Evolutionary conservation across 176 grass and related monocot species (phyloP).

Genomic region (Bothriochloa decipiens): DNA sequence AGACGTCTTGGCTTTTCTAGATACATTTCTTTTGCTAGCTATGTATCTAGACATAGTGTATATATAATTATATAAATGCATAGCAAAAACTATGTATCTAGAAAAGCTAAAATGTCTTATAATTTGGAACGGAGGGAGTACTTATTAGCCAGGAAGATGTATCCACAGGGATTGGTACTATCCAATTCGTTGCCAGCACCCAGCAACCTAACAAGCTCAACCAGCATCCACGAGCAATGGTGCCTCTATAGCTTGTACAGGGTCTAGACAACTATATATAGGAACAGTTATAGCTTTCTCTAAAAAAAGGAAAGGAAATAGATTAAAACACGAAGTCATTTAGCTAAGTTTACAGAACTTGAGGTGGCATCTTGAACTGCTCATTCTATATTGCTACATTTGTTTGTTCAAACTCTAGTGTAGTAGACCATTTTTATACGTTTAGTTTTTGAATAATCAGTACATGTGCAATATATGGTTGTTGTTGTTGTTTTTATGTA

Average conservation of each 20-base stretch:
- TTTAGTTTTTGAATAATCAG: background rate
- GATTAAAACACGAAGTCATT: background rate
- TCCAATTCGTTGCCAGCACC: background rate
- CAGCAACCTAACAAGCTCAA: background rate
- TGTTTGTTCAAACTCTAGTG: background rate
- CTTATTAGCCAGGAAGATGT: background rate
- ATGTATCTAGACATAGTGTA: no score
- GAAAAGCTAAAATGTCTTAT: no score
- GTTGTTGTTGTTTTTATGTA: no score
- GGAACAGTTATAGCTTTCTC: background rate
- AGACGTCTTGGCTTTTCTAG: no score
- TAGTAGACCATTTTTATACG: background rate
- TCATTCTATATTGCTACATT: background rate
- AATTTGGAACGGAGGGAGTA: no score
- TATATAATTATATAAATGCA: no score
- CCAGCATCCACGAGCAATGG: background rate
- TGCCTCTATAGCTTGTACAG: background rate
- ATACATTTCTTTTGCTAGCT: no score
- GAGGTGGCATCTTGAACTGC: background rate
- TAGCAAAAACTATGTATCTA: no score
- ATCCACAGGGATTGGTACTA: background rate
- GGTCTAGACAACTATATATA: conserved; percentile 6
- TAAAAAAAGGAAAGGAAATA: background rate
- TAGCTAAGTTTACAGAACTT: conserved; percentile 2
- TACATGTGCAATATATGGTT: background rate